Evolutionary conservation across 768 basidiomycete genomes (phyloP).

Genomic region (Boletellus sp.): DNA sequence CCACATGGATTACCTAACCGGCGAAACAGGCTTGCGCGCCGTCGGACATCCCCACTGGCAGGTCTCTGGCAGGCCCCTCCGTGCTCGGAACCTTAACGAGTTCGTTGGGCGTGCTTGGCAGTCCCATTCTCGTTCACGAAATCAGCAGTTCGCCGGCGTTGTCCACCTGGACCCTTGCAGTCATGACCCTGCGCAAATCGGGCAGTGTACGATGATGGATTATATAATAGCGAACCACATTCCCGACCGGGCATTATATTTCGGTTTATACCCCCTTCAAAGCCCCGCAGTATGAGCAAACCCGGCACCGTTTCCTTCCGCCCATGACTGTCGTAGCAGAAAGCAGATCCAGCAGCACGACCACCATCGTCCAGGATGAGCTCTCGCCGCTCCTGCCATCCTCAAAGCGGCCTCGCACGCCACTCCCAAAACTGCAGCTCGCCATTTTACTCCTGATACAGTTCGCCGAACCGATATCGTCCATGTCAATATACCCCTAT

Average conservation of each 20-base stretch:
- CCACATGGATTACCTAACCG: too few relatives aligned
- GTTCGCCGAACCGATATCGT: constrained; percentile 34
- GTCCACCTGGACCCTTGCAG: too few relatives aligned
- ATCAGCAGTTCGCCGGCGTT: too few relatives aligned
- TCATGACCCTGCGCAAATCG: too few relatives aligned
- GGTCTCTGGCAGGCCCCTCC: too few relatives aligned
- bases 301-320: neutral
- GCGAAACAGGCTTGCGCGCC: too few relatives aligned
- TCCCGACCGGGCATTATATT: neutral
- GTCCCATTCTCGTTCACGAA: too few relatives aligned
- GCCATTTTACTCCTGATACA: constrained; percentile 35
- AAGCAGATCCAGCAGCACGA: neutral
- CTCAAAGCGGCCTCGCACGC: constrained; percentile 18
- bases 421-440: constrained; percentile 39
- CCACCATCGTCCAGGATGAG: constrained; percentile 11
- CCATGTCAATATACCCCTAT: constrained; percentile 45
- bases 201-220: neutral
- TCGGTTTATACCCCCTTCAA: neutral
- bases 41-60: too few relatives aligned
- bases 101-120: too few relatives aligned
- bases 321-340: neutral
- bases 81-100: too few relatives aligned
- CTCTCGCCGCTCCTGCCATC: constrained; percentile 6
- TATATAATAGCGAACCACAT: neutral
- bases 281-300: neutral